Evolutionary conservation across 1,284 basidiomycete genomes (phyloP).

Genomic region (Coniophora puteana): DNA sequence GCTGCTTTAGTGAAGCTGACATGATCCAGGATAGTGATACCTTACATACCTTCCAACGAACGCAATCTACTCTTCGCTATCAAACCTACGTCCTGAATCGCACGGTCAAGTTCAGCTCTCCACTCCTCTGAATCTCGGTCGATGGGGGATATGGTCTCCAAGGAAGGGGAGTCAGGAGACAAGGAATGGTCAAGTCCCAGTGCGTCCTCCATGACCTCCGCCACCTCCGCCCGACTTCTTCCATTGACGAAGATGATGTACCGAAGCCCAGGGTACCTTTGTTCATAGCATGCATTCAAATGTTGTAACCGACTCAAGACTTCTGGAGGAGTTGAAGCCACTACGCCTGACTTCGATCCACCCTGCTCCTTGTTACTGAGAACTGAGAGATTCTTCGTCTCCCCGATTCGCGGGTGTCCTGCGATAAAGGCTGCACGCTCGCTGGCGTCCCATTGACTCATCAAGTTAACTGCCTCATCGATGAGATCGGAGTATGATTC

Average conservation of each 20-base stretch:
- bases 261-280: constrained; percentile 66
- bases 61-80: constrained; percentile 71
- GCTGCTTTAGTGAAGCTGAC: too few relatives aligned
- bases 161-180: constrained; percentile 36
- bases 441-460: constrained; percentile 52
- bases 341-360: constrained; percentile 33
- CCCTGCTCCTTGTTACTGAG: constrained; percentile 77
- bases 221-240: constrained; percentile 66
- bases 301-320: constrained; percentile 59
- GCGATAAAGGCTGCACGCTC: constrained; percentile 70
- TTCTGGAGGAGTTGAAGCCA: constrained; percentile 53
- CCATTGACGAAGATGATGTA: constrained; percentile 94
- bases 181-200: constrained; percentile 52
- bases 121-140: constrained; percentile 45
- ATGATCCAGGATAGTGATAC: background rate
- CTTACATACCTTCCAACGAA: constrained; percentile 28
- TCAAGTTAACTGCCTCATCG: constrained; percentile 49
- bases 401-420: constrained; percentile 88
- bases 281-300: constrained; percentile 78
- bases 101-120: constrained; percentile 64
- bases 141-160: constrained; percentile 37
- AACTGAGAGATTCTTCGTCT: constrained; percentile 65
- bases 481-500: constrained; percentile 52
- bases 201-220: constrained; percentile 73
- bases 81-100: constrained; percentile 66